These are phyloP conservation scores for Neonectria coccinea DNA, from an alignment of 2,329 filamentous ascomycete species.

Conservation along the genomic window DNA sequence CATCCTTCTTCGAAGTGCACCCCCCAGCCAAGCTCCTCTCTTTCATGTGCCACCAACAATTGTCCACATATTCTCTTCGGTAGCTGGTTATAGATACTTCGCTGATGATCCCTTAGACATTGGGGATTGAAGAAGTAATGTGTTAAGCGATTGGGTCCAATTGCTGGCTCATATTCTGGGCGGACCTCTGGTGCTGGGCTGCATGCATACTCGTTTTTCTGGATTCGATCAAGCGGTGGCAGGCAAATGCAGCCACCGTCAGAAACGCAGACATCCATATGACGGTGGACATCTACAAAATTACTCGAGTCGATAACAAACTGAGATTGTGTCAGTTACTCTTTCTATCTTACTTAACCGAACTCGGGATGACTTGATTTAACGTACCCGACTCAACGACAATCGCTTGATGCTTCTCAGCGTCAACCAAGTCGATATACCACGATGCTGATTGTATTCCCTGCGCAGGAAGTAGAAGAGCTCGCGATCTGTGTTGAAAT, in stretches of 20 bases:
- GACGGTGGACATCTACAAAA: background rate
- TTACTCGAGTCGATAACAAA: background rate
- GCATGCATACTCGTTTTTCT: background rate
- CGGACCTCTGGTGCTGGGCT: background rate
- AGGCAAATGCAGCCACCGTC: background rate
- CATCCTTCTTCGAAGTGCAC: constrained; percentile 1
- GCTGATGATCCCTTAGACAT: background rate
- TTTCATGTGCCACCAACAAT: background rate
- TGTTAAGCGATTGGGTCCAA: background rate
- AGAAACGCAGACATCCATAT: background rate
- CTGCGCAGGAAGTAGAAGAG: background rate
- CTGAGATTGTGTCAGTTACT: background rate
- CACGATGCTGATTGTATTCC: background rate
- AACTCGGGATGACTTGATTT: background rate
- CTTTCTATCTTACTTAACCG: background rate
- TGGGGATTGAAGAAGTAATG: background rate
- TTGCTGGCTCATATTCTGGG: background rate
- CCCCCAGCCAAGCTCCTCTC: constrained; percentile 1
- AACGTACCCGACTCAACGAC: background rate
- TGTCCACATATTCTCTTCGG: background rate
- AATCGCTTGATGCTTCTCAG: background rate
- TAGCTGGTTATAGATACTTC: background rate
- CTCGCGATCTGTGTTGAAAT: background rate
- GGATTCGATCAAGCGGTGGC: background rate
- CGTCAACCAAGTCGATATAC: background rate